Percentiles rank a stretch among this genome's conserved stretches.
These are phyloP conservation scores for Exutisphaerella laricina DNA, from an alignment of 2,329 filamentous ascomycete species.

Conservation along the genomic window DNA sequence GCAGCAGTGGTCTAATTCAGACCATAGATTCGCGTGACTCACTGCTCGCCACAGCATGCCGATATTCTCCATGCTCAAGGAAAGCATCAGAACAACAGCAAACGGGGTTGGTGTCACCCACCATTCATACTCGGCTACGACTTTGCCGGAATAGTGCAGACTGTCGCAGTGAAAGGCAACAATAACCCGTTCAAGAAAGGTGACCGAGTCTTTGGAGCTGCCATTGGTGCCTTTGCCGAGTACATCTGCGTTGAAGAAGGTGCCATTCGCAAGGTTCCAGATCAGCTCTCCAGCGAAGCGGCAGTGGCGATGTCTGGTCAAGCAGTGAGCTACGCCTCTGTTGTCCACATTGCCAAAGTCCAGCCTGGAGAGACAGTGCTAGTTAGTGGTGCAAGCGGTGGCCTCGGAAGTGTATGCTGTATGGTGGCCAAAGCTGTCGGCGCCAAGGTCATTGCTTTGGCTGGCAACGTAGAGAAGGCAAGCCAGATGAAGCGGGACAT, in stretches of 20 bases:
- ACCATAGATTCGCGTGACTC: no score
- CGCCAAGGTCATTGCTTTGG: slow-evolving; percentile 50
- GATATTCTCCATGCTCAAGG: slow-evolving; percentile 56
- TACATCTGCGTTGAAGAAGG: slow-evolving; percentile 42
- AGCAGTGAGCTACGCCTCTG: slow-evolving; percentile 50
- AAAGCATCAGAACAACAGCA: slow-evolving; percentile 51
- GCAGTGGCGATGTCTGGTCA: slow-evolving; percentile 52
- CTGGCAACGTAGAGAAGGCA: slow-evolving; percentile 45
- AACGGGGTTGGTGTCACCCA: slow-evolving; percentile 47
- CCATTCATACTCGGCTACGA: slow-evolving; percentile 58
- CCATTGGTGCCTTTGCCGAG: slow-evolving; percentile 50
- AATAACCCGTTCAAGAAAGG: slow-evolving; percentile 38
- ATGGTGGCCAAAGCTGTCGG: slow-evolving; percentile 52
- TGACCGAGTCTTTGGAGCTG: slow-evolving; percentile 51
- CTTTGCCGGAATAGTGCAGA: slow-evolving; percentile 51
- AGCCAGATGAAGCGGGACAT: slow-evolving; percentile 25
- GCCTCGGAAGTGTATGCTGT: slow-evolving; percentile 51
- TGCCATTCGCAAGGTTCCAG: slow-evolving; percentile 43
- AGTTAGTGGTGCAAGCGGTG: slow-evolving; percentile 53
- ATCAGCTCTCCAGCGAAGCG: slow-evolving; percentile 42
- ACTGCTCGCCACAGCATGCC: slow-evolving; percentile 55
- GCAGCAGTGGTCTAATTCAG: no score
- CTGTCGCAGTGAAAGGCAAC: slow-evolving; percentile 29
- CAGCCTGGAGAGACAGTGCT: slow-evolving; percentile 47
- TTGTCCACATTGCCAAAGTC: slow-evolving; percentile 40